Evolutionary conservation across 2,329 filamentous ascomycete genomes (phyloP), one percentile per base, ranked within the genome.

Genomic region (Aureobasidium mangrovei): DNA sequence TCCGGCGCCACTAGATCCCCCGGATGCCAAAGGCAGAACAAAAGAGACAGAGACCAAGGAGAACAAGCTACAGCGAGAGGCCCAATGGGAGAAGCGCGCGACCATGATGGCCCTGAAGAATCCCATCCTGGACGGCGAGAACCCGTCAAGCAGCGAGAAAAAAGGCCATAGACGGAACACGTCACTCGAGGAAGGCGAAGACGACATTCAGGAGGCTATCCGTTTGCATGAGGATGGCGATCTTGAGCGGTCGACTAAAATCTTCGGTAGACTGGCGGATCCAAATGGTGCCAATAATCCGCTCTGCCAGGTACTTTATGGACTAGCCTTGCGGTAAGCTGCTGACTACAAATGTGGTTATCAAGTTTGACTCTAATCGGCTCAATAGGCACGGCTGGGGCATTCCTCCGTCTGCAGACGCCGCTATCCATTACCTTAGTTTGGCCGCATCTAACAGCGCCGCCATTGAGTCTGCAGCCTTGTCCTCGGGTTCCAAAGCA

Each of bases 131-230:
- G 65, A 68, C 35, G 66, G 63, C 53, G 62, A 65, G 48, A 36
- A 32, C 8, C 26, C 40, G 8, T 39, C 36, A 8, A 10, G 28
- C 6, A 12, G 39, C 26, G 49, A 53, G 9, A 53, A 53, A 9
- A 43, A 43, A n/a, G 29, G 29, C 6, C 47, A 52, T 10, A 29
- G 38, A 42, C 18, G 39, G 47, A 47, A n/a, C 35, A 31, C 35
- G 12, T 51, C 54, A 7, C 66, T 70, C 56, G 60, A 64, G 39
- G 62, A 59, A 31, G 69, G 69, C 53, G 74, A 76, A 60, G 71
- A 71, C 62, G 84, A 88, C 69, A 95, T 98, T 56, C 91, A 96
- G 70, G 85, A 94, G 71, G 93, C 93, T n/a, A 98, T 98, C 67
- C 80, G 86, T 58, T 76, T 97, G 60, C 93, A 98, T 68, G 93